Conservation (phyloP, 257 asterid species). For the Leonotis leonurus region DNA sequence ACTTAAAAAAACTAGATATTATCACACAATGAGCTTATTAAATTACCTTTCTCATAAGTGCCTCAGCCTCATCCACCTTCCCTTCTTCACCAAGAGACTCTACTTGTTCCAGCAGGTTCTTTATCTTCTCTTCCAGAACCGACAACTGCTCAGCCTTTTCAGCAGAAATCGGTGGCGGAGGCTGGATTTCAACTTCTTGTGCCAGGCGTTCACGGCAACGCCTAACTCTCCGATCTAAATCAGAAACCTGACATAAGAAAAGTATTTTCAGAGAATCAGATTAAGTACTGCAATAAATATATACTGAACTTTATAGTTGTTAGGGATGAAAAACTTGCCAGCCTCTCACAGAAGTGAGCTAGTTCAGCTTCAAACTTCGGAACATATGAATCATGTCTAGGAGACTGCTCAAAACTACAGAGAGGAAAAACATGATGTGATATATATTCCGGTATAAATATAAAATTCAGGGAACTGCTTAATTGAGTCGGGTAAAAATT, state of each 20-base stretch:
- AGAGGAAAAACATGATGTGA: constrained; percentile 21
- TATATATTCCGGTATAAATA: constrained; percentile 8
- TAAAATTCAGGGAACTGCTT: neutral
- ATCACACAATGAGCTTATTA: neutral
- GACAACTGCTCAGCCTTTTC: constrained; percentile 90
- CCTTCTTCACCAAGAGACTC: constrained; percentile 99
- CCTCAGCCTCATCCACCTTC: constrained; percentile 98
- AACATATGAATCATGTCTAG: constrained; percentile 72
- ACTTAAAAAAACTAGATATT: neutral
- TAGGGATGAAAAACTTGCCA: constrained; percentile 48
- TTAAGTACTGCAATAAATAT: neutral
- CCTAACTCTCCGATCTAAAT: constrained; percentile 86
- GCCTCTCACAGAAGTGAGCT: constrained; percentile 85
- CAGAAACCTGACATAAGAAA: constrained; percentile 53
- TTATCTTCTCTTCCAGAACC: constrained; percentile 88
- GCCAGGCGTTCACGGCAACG: constrained; percentile 98
- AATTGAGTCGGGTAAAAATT: neutral
- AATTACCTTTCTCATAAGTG: constrained; percentile 93
- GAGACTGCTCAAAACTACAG: constrained; percentile 83
- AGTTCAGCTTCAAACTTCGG: constrained; percentile 94
- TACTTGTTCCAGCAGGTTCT: constrained; percentile 91
- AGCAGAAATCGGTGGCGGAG: constrained; percentile 91
- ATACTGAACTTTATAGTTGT: constrained; percentile 5
- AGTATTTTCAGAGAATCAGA: neutral
- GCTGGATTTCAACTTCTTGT: constrained; percentile 80